A percentile compares a stretch with the other conserved stretches of the same genome.
phyloP scores from a whole-genome alignment of 1,284 basidiomycete species.

The Sporisorium graminicola region DNA sequence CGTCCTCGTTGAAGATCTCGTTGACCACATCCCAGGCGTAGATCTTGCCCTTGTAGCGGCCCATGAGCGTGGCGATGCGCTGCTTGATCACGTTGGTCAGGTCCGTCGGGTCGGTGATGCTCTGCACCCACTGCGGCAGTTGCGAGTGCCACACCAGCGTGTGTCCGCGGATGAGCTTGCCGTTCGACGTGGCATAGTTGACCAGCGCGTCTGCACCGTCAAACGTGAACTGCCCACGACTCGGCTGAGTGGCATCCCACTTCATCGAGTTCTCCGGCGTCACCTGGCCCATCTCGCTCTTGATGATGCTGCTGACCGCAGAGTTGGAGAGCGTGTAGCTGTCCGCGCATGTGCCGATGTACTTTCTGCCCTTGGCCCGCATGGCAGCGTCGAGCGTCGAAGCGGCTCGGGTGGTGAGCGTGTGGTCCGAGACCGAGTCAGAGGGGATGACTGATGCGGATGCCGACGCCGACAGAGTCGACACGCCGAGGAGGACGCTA shows the following conservation, averaged over 20 bases:
- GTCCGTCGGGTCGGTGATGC: slow-evolving; percentile 25
- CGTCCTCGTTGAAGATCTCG: slow-evolving; percentile 37
- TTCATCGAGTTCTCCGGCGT: slow-evolving; percentile 37
- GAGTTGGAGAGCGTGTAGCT: slow-evolving; percentile 5
- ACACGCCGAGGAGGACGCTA: slow-evolving; percentile 8
- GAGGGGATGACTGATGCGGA: slow-evolving; percentile 22
- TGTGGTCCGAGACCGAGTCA: background rate
- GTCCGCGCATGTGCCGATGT: slow-evolving; percentile 21
- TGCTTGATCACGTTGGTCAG: slow-evolving; percentile 27
- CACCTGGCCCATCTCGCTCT: slow-evolving; percentile 13
- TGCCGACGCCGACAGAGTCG: slow-evolving; percentile 6
- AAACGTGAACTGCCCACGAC: slow-evolving; percentile 17
- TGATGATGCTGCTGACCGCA: slow-evolving; percentile 13
- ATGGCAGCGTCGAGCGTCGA: slow-evolving; percentile 22
- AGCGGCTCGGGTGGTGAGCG: slow-evolving; percentile 5
- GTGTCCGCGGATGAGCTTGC: slow-evolving; percentile 29
- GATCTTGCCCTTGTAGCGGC: slow-evolving; percentile 28
- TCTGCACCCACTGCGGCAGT: slow-evolving; percentile 17
- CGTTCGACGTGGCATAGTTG: slow-evolving; percentile 24
- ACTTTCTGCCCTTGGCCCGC: slow-evolving; percentile 1
- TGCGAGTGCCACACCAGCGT: slow-evolving; percentile 30
- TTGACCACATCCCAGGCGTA: slow-evolving; percentile 37
- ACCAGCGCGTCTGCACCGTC: slow-evolving; percentile 22
- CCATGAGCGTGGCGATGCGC: slow-evolving; percentile 20
- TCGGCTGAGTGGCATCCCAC: slow-evolving; percentile 28